Evolutionary conservation across 1,139 yeast genomes (phyloP).

Genomic region (Suhomyces guaymorum): DNA sequence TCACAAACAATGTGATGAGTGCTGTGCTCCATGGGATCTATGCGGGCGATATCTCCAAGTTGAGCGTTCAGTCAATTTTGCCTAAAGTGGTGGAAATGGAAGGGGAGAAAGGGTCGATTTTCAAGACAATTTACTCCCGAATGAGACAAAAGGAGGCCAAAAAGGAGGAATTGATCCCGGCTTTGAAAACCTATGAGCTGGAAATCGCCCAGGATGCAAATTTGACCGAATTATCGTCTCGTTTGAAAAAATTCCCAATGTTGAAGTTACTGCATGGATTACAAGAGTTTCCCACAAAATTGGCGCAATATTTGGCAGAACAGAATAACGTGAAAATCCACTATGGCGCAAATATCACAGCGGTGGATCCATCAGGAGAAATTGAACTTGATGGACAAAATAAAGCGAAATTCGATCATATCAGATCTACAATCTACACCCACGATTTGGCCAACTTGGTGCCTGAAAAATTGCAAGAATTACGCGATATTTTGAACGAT

Average conservation of each 20-base stretch:
- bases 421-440: constrained; percentile 58
- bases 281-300: constrained; percentile 48
- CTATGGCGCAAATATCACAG: constrained; percentile 23
- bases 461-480: background rate
- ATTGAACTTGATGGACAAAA: constrained; percentile 7
- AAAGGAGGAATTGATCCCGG: background rate
- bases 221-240: constrained; percentile 33
- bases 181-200: constrained; percentile 29
- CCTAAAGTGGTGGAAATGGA: constrained; percentile 58
- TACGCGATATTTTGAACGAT: constrained; percentile 6
- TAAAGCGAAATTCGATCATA: constrained; percentile 44
- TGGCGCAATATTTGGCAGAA: constrained; percentile 36
- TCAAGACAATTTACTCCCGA: constrained; percentile 33
- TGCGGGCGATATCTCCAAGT: constrained; percentile 73
- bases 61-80: constrained; percentile 65
- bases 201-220: constrained; percentile 39
- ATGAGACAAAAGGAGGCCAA: constrained; percentile 14
- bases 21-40: constrained; percentile 89
- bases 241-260: constrained; percentile 52
- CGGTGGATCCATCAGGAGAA: constrained; percentile 22
- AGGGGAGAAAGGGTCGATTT: constrained; percentile 58
- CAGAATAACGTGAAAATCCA: constrained; percentile 44
- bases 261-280: constrained; percentile 55
- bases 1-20: constrained; percentile 69
- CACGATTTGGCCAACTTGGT: constrained; percentile 28